Conservation (phyloP, 1,284 basidiomycete genomes). For the Sanghuangporus baumii region DNA sequence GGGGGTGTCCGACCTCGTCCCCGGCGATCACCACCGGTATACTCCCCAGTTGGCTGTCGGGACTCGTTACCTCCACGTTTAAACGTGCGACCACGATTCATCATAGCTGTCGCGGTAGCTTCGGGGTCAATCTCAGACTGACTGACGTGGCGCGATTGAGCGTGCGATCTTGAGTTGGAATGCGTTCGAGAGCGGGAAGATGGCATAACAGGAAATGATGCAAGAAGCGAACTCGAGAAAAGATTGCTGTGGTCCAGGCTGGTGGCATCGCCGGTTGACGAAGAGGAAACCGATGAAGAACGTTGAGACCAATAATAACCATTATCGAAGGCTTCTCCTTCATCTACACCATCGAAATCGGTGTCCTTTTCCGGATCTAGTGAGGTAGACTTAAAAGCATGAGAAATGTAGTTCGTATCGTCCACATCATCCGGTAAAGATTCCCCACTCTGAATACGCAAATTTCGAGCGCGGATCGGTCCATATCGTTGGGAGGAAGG, state of each 20-base stretch:
- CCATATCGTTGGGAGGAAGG: neutral
- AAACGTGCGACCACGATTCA: slow-evolving; percentile 9
- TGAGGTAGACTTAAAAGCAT: slow-evolving; percentile 11
- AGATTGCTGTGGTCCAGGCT: neutral
- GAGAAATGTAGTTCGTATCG: slow-evolving; percentile 14
- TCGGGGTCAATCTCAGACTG: neutral
- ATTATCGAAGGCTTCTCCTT: slow-evolving; percentile 4
- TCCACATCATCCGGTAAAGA: slow-evolving; percentile 8
- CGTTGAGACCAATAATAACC: slow-evolving; percentile 10
- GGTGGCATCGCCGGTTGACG: slow-evolving; percentile 2
- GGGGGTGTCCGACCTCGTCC: slow-evolving; percentile 12
- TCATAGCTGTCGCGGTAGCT: slow-evolving; percentile 5
- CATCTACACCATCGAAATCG: neutral
- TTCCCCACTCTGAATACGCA: slow-evolving; percentile 11
- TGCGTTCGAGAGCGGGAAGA: slow-evolving; percentile 9
- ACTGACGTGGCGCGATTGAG: slow-evolving; percentile 5
- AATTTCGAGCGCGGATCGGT: slow-evolving; percentile 10
- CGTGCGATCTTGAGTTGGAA: slow-evolving; percentile 8
- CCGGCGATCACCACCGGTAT: slow-evolving; percentile 12
- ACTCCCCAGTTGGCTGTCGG: neutral
- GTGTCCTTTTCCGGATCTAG: slow-evolving; percentile 12
- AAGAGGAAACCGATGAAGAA: slow-evolving; percentile 12
- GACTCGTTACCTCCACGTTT: neutral
- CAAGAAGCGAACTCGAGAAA: slow-evolving; percentile 1
- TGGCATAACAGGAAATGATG: slow-evolving; percentile 8